A percentile compares a stretch with the other conserved stretches of the same genome.
Conservation (phyloP, 305 asterid species). For the Fraxinus baroniana region DNA sequence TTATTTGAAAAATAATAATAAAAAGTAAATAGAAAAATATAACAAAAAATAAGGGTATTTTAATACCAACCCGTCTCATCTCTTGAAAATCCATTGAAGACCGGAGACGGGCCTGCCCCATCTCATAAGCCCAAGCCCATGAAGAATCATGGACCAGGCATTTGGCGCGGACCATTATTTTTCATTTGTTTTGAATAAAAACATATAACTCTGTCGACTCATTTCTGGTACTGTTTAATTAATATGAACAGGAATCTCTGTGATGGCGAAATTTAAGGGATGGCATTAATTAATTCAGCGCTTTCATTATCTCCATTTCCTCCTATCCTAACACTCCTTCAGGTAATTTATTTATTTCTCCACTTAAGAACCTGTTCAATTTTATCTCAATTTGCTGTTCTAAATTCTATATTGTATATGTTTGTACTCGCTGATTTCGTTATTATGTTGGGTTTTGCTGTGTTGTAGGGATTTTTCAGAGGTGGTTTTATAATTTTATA, state of each 20-base stretch:
- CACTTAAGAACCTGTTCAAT: not conserved
- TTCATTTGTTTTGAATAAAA: not conserved
- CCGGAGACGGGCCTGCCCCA: not conserved
- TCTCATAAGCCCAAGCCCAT: not conserved
- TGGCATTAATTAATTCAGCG: not conserved
- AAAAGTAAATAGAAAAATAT: too few relatives aligned
- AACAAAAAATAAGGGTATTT: too few relatives aligned
- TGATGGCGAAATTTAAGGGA: constrained; percentile 34
- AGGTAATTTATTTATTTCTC: constrained; percentile 6
- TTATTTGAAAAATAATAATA: too few relatives aligned
- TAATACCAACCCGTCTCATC: not conserved
- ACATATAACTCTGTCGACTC: not conserved
- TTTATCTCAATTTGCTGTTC: not conserved
- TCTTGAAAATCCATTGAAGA: not conserved
- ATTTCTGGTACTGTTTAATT: constrained; percentile 17
- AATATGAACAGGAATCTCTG: constrained; percentile 28
- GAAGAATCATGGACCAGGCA: not conserved
- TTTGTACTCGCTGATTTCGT: not conserved
- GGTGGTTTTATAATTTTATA: not conserved
- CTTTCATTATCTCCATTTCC: not conserved
- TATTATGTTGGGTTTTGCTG: not conserved
- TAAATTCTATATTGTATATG: not conserved
- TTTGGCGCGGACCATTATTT: not conserved
- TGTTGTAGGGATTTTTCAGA: not conserved
- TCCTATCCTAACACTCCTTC: constrained; percentile 15